phyloP scores from a whole-genome alignment of 2,329 filamentous ascomycete genomes.

The Colletotrichum siamense region DNA sequence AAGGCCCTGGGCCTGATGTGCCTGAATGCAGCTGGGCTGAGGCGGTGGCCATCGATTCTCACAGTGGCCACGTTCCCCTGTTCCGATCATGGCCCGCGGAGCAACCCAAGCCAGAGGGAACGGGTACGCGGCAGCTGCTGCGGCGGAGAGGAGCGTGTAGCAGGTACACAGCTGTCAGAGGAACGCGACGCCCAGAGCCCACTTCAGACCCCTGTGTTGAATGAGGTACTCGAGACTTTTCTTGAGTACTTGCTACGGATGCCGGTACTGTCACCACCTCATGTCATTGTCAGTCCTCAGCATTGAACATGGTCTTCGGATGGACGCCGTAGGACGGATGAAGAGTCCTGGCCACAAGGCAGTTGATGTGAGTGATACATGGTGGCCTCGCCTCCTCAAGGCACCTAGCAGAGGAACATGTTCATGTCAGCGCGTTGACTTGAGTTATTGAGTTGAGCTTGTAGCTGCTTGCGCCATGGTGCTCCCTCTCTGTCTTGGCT shows the following conservation, averaged over 20 bases:
- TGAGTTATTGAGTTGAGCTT: background rate
- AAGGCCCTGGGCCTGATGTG: background rate
- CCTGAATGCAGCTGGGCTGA: background rate
- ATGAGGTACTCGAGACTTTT: background rate
- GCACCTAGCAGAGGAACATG: background rate
- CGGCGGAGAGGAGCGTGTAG: background rate
- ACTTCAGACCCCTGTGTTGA: background rate
- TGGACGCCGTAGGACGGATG: background rate
- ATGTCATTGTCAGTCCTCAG: background rate
- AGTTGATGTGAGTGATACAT: background rate
- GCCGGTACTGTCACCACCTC: background rate
- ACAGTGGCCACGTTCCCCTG: slow-evolving; percentile 12
- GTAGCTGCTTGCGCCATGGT: background rate
- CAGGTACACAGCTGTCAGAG: background rate
- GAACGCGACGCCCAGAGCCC: background rate
- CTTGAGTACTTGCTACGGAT: background rate
- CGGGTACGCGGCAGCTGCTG: slow-evolving; percentile 16
- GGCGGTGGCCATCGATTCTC: background rate
- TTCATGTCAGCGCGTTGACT: background rate
- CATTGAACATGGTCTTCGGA: background rate
- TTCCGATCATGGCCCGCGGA: background rate
- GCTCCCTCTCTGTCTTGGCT: background rate
- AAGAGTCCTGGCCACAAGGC: background rate
- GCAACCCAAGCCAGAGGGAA: background rate
- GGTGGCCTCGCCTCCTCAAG: background rate